These are phyloP conservation scores for Cynanchum wilfordii DNA, from an alignment of 257 asterid genomes.

Conservation along the genomic window DNA sequence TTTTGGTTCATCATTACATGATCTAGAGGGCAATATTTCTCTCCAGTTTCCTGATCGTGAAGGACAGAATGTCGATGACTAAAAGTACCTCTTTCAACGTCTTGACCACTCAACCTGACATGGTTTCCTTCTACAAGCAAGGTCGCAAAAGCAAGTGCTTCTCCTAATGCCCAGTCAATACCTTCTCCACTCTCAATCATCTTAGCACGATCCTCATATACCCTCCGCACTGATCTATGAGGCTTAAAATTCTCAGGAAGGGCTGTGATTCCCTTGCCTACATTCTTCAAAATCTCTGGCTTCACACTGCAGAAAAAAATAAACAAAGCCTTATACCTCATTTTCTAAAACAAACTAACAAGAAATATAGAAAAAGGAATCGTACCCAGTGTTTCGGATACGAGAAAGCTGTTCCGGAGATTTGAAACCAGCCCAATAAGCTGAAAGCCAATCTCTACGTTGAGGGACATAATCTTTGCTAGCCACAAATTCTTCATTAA, in stretches of 20 bases:
- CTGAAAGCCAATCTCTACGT: constrained; percentile 98
- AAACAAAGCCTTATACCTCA: constrained; percentile 11
- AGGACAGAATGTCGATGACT: constrained; percentile 92
- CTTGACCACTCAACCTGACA: constrained; percentile 98
- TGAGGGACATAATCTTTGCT: constrained; percentile 87
- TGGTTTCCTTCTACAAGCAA: constrained; percentile 94
- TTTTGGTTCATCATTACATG: constrained; percentile 80
- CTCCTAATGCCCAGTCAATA: constrained; percentile 96
- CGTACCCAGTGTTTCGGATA: constrained; percentile 82
- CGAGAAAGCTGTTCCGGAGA: constrained; percentile 95
- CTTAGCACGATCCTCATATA: constrained; percentile 79
- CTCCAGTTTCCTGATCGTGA: constrained; percentile 95
- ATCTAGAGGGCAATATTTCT: constrained; percentile 80
- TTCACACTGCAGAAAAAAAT: constrained; percentile 53
- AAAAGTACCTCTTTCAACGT: constrained; percentile 97
- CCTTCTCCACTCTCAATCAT: constrained; percentile 97
- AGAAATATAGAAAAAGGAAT: constrained; percentile 7
- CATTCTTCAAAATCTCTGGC: constrained; percentile 88
- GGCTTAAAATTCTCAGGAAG: constrained; percentile 77
- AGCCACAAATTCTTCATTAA: constrained; percentile 89
- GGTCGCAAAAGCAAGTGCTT: constrained; percentile 97
- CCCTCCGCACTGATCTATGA: constrained; percentile 80
- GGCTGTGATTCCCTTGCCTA: constrained; percentile 78
- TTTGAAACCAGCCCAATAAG: constrained; percentile 90
- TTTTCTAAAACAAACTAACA: neutral